These are phyloP conservation scores for Eragrostis curvula DNA, from an alignment of 176 grass and related monocot genomes.

Conservation along the genomic window DNA sequence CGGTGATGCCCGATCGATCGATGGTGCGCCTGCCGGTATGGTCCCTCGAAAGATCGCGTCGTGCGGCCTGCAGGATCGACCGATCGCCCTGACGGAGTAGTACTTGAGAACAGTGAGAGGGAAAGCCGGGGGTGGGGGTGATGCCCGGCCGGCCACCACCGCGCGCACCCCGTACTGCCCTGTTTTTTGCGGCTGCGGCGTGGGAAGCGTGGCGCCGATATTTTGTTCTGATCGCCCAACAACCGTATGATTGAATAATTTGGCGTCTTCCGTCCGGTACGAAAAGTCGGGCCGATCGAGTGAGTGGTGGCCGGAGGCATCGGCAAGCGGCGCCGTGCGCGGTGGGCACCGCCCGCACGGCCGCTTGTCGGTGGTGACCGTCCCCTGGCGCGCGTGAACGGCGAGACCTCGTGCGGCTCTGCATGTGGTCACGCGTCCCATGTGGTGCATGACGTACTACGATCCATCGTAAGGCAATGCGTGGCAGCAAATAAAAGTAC, in stretches of 20 bases:
- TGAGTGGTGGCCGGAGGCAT: background rate
- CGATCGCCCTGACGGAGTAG: background rate
- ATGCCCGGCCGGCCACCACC: background rate
- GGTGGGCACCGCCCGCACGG: background rate
- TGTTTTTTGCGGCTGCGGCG: slow-evolving; percentile 5
- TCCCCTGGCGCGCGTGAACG: background rate
- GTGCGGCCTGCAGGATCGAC: background rate
- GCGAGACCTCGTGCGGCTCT: background rate
- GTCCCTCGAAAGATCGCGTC: background rate
- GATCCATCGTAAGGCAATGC: background rate
- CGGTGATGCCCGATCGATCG: too few relatives aligned
- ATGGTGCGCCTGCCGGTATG: background rate
- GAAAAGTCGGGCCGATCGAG: background rate
- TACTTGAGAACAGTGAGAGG: background rate
- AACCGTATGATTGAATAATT: background rate
- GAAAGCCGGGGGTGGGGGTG: background rate
- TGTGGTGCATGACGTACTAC: background rate
- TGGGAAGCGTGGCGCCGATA: slow-evolving; percentile 6
- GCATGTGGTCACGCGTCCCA: background rate
- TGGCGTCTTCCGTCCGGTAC: background rate
- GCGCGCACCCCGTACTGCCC: too few relatives aligned
- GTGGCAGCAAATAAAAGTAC: background rate
- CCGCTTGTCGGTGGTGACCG: background rate
- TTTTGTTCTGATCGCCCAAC: background rate
- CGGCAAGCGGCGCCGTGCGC: background rate